Percentiles rank a stretch among this genome's conserved stretches.
phyloP scores from a whole-genome alignment of 148 eudicot species.

The Vaccinium macrocarpon region DNA sequence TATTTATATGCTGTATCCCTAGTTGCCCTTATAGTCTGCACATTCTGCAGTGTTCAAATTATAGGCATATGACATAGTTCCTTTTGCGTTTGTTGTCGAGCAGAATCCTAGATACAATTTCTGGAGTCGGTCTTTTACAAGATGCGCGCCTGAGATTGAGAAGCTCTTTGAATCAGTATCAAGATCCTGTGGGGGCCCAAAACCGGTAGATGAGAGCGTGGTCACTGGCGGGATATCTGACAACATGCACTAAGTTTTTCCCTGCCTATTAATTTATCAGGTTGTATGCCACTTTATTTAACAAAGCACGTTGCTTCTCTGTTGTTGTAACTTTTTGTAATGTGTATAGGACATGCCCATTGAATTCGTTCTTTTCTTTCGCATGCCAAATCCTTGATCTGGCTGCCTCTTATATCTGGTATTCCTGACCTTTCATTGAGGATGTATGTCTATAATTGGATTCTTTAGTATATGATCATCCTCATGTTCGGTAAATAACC shows the following conservation, averaged over 20 bases:
- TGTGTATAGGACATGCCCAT: not conserved
- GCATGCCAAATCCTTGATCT: not conserved
- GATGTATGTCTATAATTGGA: not conserved
- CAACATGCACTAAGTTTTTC: constrained; percentile 33
- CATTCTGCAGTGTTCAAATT: not conserved
- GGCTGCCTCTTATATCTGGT: not conserved
- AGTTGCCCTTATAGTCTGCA: not conserved
- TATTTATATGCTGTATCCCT: not conserved
- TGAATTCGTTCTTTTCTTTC: not conserved
- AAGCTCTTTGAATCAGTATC: constrained; percentile 88
- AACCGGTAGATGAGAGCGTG: constrained; percentile 69
- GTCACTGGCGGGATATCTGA: constrained; percentile 73
- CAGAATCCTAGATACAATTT: constrained; percentile 91
- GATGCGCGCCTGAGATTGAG: constrained; percentile 95
- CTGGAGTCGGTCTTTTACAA: constrained; percentile 81
- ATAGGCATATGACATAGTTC: not conserved
- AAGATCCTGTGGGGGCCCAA: constrained; percentile 88
- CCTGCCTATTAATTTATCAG: not conserved
- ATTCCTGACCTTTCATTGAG: not conserved
- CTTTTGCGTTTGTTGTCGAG: not conserved
- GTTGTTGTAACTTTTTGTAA: not conserved
- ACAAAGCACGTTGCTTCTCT: not conserved
- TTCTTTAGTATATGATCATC: not conserved
- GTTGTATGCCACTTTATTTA: not conserved
- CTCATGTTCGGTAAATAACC: not conserved